Base-by-base conservation (phyloP, 139 green algal species). In the Raphidocelis subcapitata region DNA sequence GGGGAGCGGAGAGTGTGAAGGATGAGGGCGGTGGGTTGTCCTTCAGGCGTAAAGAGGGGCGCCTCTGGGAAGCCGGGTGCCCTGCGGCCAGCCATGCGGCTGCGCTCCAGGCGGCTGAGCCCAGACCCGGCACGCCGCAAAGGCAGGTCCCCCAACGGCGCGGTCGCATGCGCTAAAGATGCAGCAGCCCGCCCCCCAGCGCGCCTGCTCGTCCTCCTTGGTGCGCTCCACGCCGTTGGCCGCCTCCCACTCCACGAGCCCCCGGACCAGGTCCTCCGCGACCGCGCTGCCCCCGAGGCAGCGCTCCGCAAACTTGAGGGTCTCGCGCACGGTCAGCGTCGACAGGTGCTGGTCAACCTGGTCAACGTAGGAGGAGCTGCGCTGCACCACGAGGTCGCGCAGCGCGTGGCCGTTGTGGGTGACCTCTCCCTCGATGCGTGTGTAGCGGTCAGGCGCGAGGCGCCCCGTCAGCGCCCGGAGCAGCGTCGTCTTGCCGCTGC, bases 401-500 rank as follows among this genome's bases (percentile, higher is more conserved):
- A 56, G 32, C 4, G 21, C 21, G 26, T 62, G 35, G 2, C 81
- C 74, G 57, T 87, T 85, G 69, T 85, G 85, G 1, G 3, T 21
- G 41, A 87, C 67, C 24, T 1, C 28, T 24, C 81, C 77, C 44
- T 68, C 55, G 5, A 28, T 29, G 32, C n/a, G 41, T 54, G 21
- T 32, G 20, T 67, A 28, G 28, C 35, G 55, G 14, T 72, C 59
- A 21, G 51, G 37, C 60, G 62, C 74, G 28, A 93, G 70, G 57
- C 83, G 81, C 8, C 89, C 88, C 23, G 67, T 69, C 57, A 94
- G 81, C 0, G 83, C 59, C 24, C 86, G 79, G 68, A 94, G 74
- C n/a, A 94, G 80, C 0, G 81, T 82, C 31, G 76, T 83, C 74
- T 92, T 92, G 37, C 89, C 89, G 15, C 79, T 71, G 35, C 84